Evolutionary conservation across 768 basidiomycete genomes (phyloP).

Genomic region (Macrolepiota albuminosa): DNA sequence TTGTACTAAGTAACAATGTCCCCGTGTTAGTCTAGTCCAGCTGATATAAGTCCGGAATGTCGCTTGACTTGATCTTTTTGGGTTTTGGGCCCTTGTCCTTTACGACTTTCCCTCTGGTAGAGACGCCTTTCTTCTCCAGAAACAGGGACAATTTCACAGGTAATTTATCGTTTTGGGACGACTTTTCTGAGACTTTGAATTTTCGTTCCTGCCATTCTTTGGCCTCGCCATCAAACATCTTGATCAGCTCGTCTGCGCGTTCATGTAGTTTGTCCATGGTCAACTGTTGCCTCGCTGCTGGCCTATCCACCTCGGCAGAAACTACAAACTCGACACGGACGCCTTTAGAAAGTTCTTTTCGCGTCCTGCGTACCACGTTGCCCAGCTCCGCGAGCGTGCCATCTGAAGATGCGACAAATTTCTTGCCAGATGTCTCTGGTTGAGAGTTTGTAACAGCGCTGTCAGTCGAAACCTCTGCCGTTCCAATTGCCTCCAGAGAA

Average conservation of each 20-base stretch:
- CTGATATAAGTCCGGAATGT: conserved; percentile 7
- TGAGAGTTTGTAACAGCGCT: background rate
- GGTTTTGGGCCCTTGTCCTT: conserved; percentile 9
- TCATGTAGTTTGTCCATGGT: background rate
- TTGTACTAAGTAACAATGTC: background rate
- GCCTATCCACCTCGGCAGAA: background rate
- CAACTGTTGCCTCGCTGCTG: too few relatives aligned
- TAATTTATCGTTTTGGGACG: too few relatives aligned
- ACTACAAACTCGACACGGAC: conserved; percentile 1
- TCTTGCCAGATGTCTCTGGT: background rate
- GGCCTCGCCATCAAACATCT: background rate
- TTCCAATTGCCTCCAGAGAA: conserved; percentile 37
- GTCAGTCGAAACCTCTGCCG: background rate
- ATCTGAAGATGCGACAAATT: background rate
- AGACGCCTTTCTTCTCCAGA: background rate
- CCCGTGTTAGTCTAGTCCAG: background rate
- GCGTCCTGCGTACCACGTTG: background rate
- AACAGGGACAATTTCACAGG: background rate
- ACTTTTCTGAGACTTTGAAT: background rate
- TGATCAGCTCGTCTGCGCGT: background rate
- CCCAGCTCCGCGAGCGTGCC: background rate
- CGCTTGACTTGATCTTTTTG: conserved; percentile 3
- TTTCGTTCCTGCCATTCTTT: background rate
- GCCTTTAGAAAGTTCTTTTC: background rate
- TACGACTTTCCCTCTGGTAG: background rate